Base-by-base conservation (phyloP, 331 rosid genomes). In the Rosa hybrid region DNA sequence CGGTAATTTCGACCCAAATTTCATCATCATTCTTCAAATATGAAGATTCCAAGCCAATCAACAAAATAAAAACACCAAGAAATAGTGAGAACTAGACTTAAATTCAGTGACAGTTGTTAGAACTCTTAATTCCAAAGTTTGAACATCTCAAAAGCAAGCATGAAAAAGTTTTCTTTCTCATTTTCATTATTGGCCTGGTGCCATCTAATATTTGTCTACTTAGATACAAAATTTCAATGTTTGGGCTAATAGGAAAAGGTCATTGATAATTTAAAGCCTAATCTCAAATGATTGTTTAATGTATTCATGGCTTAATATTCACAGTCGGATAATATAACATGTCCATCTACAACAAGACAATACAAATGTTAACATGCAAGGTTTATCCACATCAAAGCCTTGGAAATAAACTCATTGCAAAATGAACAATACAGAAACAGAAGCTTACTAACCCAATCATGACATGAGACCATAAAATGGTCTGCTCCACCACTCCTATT, bases 401-500 rank as follows among this genome's bases (percentile, higher is more conserved):
- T 3, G 8, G 16, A 16, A 38, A 67, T 67, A 64, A 56, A 20
- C 27, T 56, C 5, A 56, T 2, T 56, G 25, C 12, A 56, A 10
- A 20, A 56, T 56, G 62, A 56, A 56, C 5, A 71, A 23, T 14
- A 16, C 1, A 12, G 2, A 64, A 44, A 50, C 7, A 56, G 13
- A 46, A 57, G 48, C 44, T 9, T 39, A 3, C 79, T 17, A 72
- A 82, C 85, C 85, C 85, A 77, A 49, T 82, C 85, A 77, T 82
- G 85, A 42, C 85, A 77, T 1, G 85, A 82, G 49, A 82, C 81
- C 81, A 82, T 77, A 27, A 82, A 82, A 51, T 77, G 85, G 48
- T 82, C 85, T 4, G 81, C 85, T n/a, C 85, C 85, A 12, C 16
- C 62, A 71, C 85, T 82, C 34, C 85, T 77, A 77, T 82, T 82